A percentile compares a stretch with the other conserved stretches of the same genome.
These are phyloP conservation scores for Cucumis cinereus DNA, from an alignment of 306 rosid genomes.

Conservation along the genomic window DNA sequence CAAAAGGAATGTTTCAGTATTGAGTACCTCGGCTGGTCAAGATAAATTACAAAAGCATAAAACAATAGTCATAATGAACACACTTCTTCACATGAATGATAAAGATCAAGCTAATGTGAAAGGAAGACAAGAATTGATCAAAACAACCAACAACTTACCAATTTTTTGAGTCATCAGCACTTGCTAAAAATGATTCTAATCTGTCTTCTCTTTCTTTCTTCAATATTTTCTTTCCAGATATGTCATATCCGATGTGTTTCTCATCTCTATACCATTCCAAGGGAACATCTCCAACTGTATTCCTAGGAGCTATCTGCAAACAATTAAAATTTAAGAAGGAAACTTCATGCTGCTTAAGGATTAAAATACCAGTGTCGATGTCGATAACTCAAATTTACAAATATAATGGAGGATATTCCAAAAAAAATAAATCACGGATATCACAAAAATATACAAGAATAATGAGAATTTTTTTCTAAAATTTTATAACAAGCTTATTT, in stretches of 20 bases:
- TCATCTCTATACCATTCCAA: conserved; percentile 78
- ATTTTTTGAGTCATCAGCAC: conserved; percentile 67
- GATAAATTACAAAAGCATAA: background rate
- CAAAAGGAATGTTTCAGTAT: background rate
- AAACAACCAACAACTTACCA: conserved; percentile 34
- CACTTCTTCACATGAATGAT: background rate
- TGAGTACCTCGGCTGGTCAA: background rate
- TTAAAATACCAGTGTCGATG: no score
- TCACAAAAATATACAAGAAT: no score
- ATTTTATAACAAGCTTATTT: no score
- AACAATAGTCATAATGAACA: background rate
- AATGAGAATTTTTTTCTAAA: no score
- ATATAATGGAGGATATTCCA: no score
- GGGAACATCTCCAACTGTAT: conserved; percentile 83
- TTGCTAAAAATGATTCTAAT: conserved; percentile 62
- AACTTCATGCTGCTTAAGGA: background rate
- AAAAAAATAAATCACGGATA: no score
- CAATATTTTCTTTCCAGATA: conserved; percentile 66
- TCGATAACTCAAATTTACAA: no score
- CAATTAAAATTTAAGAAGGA: background rate
- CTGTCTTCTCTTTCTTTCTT: conserved; percentile 68
- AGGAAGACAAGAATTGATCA: background rate
- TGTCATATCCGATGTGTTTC: conserved; percentile 82
- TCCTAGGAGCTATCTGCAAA: conserved; percentile 63
- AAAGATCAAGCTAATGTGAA: background rate